A percentile compares a stretch with the other conserved stretches of the same genome.
Conservation (phyloP, 2,329 filamentous ascomycete genomes). For the Leptographium procerum region DNA sequence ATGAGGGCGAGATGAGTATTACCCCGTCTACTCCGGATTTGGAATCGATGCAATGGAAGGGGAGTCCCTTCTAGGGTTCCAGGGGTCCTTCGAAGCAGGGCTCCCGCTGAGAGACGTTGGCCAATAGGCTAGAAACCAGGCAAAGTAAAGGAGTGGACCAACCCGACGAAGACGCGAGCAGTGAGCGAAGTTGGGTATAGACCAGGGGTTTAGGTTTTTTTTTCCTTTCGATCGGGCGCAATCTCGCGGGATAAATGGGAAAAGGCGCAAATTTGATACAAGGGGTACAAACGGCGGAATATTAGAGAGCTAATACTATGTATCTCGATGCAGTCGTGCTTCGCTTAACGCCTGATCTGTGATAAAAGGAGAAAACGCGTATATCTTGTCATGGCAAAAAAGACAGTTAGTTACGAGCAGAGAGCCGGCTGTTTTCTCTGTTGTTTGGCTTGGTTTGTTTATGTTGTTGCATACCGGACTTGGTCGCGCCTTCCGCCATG, state of each 20-base stretch:
- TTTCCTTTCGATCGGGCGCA: slow-evolving; percentile 14
- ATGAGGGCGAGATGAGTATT: neutral
- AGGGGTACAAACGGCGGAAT: neutral
- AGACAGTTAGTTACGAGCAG: neutral
- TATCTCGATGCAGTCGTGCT: slow-evolving; percentile 9
- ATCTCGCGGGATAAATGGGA: slow-evolving; percentile 19
- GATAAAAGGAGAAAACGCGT: neutral
- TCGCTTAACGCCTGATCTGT: neutral
- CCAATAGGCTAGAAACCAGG: neutral
- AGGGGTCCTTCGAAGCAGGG: neutral
- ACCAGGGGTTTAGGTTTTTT: neutral
- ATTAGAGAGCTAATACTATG: slow-evolving; percentile 6
- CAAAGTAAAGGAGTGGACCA: neutral
- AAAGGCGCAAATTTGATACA: slow-evolving; percentile 8
- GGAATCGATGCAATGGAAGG: slow-evolving; percentile 3
- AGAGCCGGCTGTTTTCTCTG: neutral
- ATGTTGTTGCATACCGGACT: neutral
- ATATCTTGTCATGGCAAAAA: neutral
- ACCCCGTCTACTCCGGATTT: neutral
- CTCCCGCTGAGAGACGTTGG: neutral
- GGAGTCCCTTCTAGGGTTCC: neutral
- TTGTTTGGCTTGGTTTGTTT: neutral
- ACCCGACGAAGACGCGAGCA: neutral
- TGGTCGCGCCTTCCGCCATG: neutral
- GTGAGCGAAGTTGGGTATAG: neutral